A percentile compares a stretch with the other conserved stretches of the same genome.
Evolutionary conservation across 768 basidiomycete species (phyloP).

Genomic region (Clavaria fumosa): DNA sequence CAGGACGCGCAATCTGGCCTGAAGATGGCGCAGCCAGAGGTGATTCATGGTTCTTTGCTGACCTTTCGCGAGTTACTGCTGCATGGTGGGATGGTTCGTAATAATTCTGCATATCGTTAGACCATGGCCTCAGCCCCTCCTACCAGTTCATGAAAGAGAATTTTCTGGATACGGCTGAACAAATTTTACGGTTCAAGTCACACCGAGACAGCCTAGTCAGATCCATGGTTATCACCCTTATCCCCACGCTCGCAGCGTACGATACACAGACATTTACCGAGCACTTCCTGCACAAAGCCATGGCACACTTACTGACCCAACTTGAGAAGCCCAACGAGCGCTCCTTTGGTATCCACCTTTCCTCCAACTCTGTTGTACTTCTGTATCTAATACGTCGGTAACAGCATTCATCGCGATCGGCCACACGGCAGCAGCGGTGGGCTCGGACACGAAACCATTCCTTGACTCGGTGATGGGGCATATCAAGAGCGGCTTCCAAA

Average conservation of each 20-base stretch:
- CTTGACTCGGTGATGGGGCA: conserved; percentile 81
- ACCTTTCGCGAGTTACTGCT: conserved; percentile 84
- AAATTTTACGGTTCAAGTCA: conserved; percentile 76
- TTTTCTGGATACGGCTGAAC: conserved; percentile 77
- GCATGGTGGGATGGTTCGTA: conserved; percentile 82
- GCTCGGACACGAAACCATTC: conserved; percentile 91
- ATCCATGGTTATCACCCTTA: conserved; percentile 89
- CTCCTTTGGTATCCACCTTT: conserved; percentile 51
- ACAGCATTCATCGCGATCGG: conserved; percentile 93
- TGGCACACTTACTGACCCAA: conserved; percentile 81
- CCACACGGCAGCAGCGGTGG: conserved; percentile 81
- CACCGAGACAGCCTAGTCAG: conserved; percentile 80
- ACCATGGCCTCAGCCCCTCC: too few species aligned
- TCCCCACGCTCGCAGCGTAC: conserved; percentile 88
- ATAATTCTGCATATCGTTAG: too few species aligned
- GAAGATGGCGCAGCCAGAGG: conserved; percentile 67
- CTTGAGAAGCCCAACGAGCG: conserved; percentile 83
- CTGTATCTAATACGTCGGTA: conserved; percentile 8
- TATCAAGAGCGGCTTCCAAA: conserved; percentile 79
- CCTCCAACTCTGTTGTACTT: not conserved
- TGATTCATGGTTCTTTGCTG: conserved; percentile 83
- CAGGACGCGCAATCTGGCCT: conserved; percentile 76
- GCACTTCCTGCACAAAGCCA: conserved; percentile 83
- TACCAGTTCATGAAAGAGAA: conserved; percentile 81
- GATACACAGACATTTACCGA: conserved; percentile 86